A percentile compares a stretch with the other conserved stretches of the same genome.
Evolutionary conservation across 2,329 filamentous ascomycete species (phyloP).

Genomic region (Exophiala bonariae): DNA sequence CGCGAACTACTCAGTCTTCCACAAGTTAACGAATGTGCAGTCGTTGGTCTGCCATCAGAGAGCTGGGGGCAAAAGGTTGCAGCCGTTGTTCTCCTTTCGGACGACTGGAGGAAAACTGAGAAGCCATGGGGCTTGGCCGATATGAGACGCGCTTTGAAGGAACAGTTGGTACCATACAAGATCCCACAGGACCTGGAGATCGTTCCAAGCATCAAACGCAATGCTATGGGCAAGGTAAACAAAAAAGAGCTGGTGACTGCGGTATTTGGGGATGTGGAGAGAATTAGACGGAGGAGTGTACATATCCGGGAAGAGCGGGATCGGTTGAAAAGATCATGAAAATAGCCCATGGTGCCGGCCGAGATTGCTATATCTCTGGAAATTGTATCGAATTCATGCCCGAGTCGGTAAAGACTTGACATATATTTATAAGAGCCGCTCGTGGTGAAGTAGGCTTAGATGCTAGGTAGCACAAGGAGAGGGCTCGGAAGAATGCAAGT

Average conservation of each 20-base stretch:
- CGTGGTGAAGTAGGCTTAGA: too few relatives aligned
- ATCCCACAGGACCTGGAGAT: conserved; percentile 46
- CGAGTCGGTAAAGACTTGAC: too few relatives aligned
- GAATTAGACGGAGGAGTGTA: too few relatives aligned
- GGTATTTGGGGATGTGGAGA: too few relatives aligned
- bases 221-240: conserved; percentile 47
- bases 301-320: too few relatives aligned
- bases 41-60: conserved; percentile 47
- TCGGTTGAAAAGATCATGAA: too few relatives aligned
- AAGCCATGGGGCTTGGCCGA: conserved; percentile 14
- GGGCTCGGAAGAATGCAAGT: too few relatives aligned
- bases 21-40: conserved; percentile 48
- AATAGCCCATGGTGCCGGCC: too few relatives aligned
- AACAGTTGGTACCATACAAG: conserved; percentile 46
- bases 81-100: conserved; percentile 41
- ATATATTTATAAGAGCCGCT: too few relatives aligned
- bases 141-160: conserved; percentile 42
- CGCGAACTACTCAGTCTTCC: conserved; percentile 45
- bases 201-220: conserved; percentile 44
- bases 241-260: conserved; percentile 48
- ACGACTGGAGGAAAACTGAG: background rate
- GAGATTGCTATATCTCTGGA: too few relatives aligned
- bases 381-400: too few relatives aligned
- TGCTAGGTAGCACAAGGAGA: too few relatives aligned
- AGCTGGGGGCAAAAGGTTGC: conserved; percentile 50